Conservation (phyloP, 129 eudicot genomes). For the Rutidosis leptorrhynchoides region DNA sequence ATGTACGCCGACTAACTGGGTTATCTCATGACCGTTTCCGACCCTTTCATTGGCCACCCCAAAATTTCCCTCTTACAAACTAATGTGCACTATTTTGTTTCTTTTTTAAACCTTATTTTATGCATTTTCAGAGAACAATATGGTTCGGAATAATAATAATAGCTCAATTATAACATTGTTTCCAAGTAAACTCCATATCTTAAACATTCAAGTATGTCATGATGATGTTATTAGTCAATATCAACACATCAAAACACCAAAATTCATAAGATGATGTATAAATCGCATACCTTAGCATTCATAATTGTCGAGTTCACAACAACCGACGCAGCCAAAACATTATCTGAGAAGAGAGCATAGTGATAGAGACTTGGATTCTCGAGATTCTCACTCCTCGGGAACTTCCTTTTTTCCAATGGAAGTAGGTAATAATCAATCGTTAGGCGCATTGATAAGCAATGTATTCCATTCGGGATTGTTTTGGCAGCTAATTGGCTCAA, state of each 20-base stretch:
- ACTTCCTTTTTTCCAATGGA: slow-evolving; percentile 64
- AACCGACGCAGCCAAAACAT: slow-evolving; percentile 93
- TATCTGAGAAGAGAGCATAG: slow-evolving; percentile 92
- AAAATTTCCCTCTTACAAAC: too few relatives aligned
- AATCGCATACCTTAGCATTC: slow-evolving; percentile 66
- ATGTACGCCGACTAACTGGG: too few relatives aligned
- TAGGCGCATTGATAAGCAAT: slow-evolving; percentile 79
- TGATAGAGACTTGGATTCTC: slow-evolving; percentile 83
- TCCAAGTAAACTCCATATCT: background rate
- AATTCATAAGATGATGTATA: background rate
- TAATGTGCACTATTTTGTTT: too few relatives aligned
- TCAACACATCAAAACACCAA: background rate
- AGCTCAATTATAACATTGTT: background rate
- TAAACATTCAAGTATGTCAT: background rate
- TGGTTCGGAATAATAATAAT: too few relatives aligned
- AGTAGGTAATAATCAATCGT: slow-evolving; percentile 90
- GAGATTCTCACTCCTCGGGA: slow-evolving; percentile 76
- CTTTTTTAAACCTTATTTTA: too few relatives aligned
- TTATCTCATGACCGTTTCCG: too few relatives aligned
- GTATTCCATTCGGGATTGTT: slow-evolving; percentile 93
- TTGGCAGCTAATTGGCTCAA: slow-evolving; percentile 93
- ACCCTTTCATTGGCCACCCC: too few relatives aligned
- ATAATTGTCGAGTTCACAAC: slow-evolving; percentile 84
- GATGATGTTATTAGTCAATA: background rate
- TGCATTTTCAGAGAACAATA: too few relatives aligned